Conservation (phyloP, 1,284 basidiomycete species). For the Ustilago trichophora region DNA sequence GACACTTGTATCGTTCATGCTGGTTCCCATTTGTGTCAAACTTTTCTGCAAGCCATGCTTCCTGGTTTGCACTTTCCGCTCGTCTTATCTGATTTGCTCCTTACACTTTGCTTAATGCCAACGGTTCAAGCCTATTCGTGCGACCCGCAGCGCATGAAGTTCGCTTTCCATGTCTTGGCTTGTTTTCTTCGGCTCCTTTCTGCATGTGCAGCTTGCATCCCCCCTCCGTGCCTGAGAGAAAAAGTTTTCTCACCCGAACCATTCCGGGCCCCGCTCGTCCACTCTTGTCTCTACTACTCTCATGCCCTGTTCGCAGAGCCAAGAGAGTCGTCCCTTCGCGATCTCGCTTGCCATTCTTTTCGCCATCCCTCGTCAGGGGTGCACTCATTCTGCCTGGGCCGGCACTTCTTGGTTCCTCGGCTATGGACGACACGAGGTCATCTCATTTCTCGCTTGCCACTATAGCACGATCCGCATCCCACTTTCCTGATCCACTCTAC, state of each 20-base stretch:
- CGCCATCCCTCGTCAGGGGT: background rate
- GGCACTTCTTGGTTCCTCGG: background rate
- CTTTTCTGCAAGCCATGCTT: conserved; percentile 6
- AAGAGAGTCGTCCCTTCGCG: too few species aligned
- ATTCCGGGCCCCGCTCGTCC: background rate
- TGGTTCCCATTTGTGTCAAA: conserved; percentile 14
- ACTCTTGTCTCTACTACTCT: background rate
- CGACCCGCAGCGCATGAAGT: conserved; percentile 17
- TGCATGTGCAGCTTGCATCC: conserved; percentile 5
- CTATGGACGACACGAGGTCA: background rate
- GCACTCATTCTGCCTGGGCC: background rate
- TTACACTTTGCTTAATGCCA: background rate
- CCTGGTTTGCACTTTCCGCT: background rate
- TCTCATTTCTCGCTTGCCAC: conserved; percentile 2
- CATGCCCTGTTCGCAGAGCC: too few species aligned
- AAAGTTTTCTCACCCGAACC: conserved; percentile 11
- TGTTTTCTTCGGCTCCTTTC: background rate
- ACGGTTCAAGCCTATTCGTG: background rate
- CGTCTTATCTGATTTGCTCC: conserved; percentile 13
- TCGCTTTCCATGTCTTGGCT: conserved; percentile 7
- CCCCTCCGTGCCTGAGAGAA: conserved; percentile 5
- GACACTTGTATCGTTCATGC: too few species aligned
- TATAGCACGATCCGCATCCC: background rate
- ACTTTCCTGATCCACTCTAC: background rate
- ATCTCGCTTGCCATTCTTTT: conserved; percentile 2